These are phyloP conservation scores for Ceratocystis destructans DNA, from an alignment of 2,329 filamentous ascomycete genomes.

Conservation along the genomic window DNA sequence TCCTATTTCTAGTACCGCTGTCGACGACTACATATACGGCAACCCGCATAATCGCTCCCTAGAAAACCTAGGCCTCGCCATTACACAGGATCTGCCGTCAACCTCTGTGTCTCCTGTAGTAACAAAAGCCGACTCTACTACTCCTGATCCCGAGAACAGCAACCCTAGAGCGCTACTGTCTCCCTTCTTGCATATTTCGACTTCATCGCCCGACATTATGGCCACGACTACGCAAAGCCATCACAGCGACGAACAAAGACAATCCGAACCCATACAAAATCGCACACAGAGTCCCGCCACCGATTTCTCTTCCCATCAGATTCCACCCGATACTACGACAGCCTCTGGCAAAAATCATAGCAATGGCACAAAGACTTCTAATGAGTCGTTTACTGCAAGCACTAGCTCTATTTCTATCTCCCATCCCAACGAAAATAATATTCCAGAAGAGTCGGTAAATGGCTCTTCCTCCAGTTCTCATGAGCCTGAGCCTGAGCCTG, in stretches of 20 bases:
- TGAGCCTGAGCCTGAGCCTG: slow-evolving; percentile 31
- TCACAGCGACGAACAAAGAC: neutral
- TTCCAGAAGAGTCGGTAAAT: slow-evolving; percentile 27
- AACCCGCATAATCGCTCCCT: neutral
- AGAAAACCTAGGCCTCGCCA: neutral
- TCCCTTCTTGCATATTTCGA: neutral
- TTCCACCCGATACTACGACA: neutral
- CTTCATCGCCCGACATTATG: slow-evolving; percentile 2
- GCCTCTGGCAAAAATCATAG: neutral
- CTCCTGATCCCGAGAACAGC: neutral
- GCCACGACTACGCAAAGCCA: neutral
- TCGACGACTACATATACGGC: slow-evolving; percentile 20
- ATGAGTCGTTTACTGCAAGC: slow-evolving; percentile 42
- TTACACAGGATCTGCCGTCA: neutral
- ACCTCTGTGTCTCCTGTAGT: neutral
- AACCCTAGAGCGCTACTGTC: neutral
- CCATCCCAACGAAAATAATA: slow-evolving; percentile 35
- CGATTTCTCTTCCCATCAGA: neutral
- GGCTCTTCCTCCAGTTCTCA: slow-evolving; percentile 39
- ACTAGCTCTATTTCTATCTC: slow-evolving; percentile 40
- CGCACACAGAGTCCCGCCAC: neutral
- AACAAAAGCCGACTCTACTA: neutral
- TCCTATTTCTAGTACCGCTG: neutral
- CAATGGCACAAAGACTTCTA: slow-evolving; percentile 27
- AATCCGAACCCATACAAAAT: neutral